A percentile compares a stretch with the other conserved stretches of the same genome.
Conservation (phyloP, 2,329 filamentous ascomycete genomes). For the Aspergillus fijiensis region DNA sequence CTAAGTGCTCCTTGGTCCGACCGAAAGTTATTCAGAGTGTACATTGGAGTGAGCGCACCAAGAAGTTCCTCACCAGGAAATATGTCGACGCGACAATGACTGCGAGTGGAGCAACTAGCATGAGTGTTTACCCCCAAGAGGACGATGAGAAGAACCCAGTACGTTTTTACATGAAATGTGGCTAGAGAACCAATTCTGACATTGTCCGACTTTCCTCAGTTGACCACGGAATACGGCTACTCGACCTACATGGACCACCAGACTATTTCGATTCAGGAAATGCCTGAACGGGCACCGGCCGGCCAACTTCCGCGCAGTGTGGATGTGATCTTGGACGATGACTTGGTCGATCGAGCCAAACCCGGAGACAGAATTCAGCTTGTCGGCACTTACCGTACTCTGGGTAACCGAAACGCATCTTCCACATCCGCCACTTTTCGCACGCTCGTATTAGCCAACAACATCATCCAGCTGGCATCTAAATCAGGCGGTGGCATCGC, state of each 20-base stretch:
- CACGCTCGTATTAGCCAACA: slow-evolving; percentile 90
- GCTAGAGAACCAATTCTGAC: slow-evolving; percentile 16
- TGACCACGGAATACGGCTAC: slow-evolving; percentile 94
- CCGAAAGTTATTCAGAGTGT: slow-evolving; percentile 99
- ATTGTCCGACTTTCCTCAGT: slow-evolving; percentile 35
- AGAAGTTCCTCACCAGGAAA: slow-evolving; percentile 83
- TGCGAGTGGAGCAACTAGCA: slow-evolving; percentile 76
- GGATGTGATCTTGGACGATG: slow-evolving; percentile 94
- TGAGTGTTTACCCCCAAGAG: slow-evolving; percentile 90
- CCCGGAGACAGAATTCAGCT: slow-evolving; percentile 94
- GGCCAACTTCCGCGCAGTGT: slow-evolving; percentile 93
- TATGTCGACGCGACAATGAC: slow-evolving; percentile 98
- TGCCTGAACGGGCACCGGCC: slow-evolving; percentile 94
- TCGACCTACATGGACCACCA: slow-evolving; percentile 96
- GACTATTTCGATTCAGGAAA: slow-evolving; percentile 97
- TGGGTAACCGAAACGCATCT: slow-evolving; percentile 90
- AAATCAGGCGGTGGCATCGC: slow-evolving; percentile 95
- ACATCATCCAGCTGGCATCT: slow-evolving; percentile 88
- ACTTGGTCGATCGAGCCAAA: slow-evolving; percentile 91
- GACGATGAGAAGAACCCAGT: slow-evolving; percentile 87
- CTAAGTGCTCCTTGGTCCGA: slow-evolving; percentile 88
- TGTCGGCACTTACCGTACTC: slow-evolving; percentile 90
- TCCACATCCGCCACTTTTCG: slow-evolving; percentile 92
- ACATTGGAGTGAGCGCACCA: slow-evolving; percentile 86
- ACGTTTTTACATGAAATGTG: slow-evolving; percentile 21